These are phyloP conservation scores for Botryotinia convoluta DNA, from an alignment of 2,329 filamentous ascomycete genomes.

Conservation along the genomic window DNA sequence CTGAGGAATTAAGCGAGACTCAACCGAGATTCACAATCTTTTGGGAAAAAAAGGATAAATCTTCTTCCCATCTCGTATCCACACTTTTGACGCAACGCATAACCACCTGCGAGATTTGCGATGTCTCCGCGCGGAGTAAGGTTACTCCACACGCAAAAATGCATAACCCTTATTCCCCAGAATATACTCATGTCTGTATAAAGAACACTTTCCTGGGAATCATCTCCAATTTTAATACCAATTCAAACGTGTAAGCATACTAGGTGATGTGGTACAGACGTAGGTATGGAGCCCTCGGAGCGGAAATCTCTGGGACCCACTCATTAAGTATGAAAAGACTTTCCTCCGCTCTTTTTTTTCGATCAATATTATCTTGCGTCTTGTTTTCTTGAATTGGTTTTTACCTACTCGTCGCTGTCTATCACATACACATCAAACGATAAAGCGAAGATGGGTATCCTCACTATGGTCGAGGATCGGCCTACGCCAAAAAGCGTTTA, in stretches of 20 bases:
- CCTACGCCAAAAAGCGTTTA: slow-evolving; percentile 31
- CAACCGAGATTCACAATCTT: not conserved
- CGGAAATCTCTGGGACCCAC: not conserved
- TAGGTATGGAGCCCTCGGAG: slow-evolving; percentile 7
- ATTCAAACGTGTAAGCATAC: not conserved
- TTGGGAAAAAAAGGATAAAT: not conserved
- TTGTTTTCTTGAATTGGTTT: not conserved
- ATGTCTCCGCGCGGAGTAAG: slow-evolving; percentile 8
- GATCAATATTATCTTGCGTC: not conserved
- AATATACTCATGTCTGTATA: not conserved
- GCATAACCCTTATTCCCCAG: not conserved
- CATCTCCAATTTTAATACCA: not conserved
- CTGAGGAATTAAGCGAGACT: not conserved
- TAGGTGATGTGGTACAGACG: not conserved
- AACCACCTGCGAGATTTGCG: not conserved
- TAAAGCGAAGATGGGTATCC: slow-evolving; percentile 25
- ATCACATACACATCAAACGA: not conserved
- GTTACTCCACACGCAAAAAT: slow-evolving; percentile 11
- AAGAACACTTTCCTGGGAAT: not conserved
- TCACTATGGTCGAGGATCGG: slow-evolving; percentile 29
- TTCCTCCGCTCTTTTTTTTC: not conserved
- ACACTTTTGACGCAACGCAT: not conserved
- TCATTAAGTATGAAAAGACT: slow-evolving; percentile 4
- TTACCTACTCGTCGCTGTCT: not conserved
- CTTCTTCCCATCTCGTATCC: slow-evolving; percentile 11